Conservation (phyloP, 371 early-diverging fungal species). For the Astathelohania contejeani region DNA sequence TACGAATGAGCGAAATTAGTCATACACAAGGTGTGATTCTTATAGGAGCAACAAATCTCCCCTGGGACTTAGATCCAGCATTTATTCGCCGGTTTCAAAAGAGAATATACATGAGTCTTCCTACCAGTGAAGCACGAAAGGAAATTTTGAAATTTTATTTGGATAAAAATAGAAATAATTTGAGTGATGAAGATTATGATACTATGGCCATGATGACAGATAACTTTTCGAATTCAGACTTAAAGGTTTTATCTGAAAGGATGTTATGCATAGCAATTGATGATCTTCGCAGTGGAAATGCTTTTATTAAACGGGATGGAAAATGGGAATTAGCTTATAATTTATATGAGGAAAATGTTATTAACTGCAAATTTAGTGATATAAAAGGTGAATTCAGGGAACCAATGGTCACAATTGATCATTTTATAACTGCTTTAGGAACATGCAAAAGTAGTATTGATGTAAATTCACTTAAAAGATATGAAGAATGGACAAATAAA, state of each 20-base stretch:
- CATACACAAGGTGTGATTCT: constrained; percentile 76
- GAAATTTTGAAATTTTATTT: constrained; percentile 57
- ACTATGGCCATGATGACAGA: not conserved
- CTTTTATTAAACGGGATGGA: not conserved
- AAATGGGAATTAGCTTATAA: not conserved
- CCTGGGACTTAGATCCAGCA: constrained; percentile 78
- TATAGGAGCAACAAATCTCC: constrained; percentile 82
- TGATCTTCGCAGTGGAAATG: not conserved
- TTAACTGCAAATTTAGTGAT: not conserved
- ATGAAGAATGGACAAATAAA: not conserved
- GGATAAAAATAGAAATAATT: not conserved
- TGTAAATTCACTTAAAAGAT: not conserved
- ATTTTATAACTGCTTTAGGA: not conserved
- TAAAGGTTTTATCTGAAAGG: not conserved
- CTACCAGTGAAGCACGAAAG: constrained; percentile 67
- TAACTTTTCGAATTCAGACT: not conserved
- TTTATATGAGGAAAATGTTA: not conserved
- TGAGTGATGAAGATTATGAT: not conserved
- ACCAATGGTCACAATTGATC: not conserved
- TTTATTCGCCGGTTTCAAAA: constrained; percentile 83
- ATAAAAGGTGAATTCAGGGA: not conserved
- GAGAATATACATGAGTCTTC: constrained; percentile 81
- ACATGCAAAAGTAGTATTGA: not conserved
- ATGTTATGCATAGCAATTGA: not conserved
- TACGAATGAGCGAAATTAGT: constrained; percentile 57